phyloP scores from a whole-genome alignment of 2,329 filamentous ascomycete species.

The Alternaria consortialis region DNA sequence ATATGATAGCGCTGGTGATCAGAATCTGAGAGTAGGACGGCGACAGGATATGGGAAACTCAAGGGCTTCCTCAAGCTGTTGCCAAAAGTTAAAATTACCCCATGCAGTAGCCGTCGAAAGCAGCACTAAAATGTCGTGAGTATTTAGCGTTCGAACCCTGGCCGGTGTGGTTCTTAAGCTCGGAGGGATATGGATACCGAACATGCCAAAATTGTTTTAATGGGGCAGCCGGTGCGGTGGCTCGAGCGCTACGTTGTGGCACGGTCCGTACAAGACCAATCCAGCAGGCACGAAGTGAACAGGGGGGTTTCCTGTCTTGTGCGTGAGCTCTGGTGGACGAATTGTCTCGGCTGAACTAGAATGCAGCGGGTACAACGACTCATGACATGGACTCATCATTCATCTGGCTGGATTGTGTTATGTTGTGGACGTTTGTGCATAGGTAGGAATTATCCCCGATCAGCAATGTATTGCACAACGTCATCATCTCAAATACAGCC shows the following conservation, averaged over 20 bases:
- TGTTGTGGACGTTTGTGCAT: neutral
- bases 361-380: neutral
- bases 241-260: conserved; percentile 1
- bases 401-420: neutral
- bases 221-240: conserved; percentile 1
- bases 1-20: neutral
- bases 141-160: conserved; percentile 11
- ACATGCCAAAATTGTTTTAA: conserved; percentile 4
- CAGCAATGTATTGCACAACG: neutral
- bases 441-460: neutral
- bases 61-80: neutral
- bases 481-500: neutral
- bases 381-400: neutral
- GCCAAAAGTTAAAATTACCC: conserved; percentile 6
- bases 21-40: neutral
- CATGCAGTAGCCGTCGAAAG: conserved; percentile 19
- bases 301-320: neutral
- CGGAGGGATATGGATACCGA: conserved; percentile 1
- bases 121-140: conserved; percentile 25
- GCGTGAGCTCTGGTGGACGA: neutral
- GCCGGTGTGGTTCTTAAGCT: neutral
- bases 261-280: neutral
- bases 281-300: neutral
- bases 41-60: neutral
- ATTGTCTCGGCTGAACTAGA: neutral